A percentile compares a stretch with the other conserved stretches of the same genome.
These are phyloP conservation scores for Babesia gibsoni DNA, from an alignment of 169 alveolate species.

Conservation along the genomic window DNA sequence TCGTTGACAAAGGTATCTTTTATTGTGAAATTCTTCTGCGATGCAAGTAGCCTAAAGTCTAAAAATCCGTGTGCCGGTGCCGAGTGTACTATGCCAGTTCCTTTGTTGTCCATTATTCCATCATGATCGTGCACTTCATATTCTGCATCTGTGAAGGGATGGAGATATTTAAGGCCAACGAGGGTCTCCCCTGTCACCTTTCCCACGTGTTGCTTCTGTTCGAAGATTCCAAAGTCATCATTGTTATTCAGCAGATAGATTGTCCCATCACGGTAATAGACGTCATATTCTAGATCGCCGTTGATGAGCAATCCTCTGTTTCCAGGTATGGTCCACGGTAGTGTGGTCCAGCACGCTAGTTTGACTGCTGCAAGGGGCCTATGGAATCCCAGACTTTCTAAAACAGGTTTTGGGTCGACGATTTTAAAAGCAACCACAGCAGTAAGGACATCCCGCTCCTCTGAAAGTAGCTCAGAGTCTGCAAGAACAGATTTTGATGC, in stretches of 20 bases:
- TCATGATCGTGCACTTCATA: conserved; percentile 33
- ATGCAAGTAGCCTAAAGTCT: conserved; percentile 33
- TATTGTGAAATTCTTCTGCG: not conserved
- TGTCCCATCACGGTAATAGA: conserved; percentile 10
- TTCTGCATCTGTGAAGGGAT: conserved; percentile 34
- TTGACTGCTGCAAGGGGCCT: conserved; percentile 29
- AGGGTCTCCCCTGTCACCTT: conserved; percentile 11
- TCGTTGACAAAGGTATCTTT: not conserved
- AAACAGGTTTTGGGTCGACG: not conserved
- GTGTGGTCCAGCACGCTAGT: conserved; percentile 73
- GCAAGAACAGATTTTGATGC: conserved; percentile 46
- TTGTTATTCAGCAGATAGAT: conserved; percentile 21
- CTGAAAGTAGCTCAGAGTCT: conserved; percentile 39
- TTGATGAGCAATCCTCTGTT: conserved; percentile 69
- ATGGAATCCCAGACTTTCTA: conserved; percentile 27
- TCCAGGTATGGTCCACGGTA: conserved; percentile 77
- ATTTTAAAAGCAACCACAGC: conserved; percentile 27
- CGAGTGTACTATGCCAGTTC: conserved; percentile 62
- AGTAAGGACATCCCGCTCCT: conserved; percentile 21
- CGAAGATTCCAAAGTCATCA: conserved; percentile 8
- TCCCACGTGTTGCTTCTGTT: conserved; percentile 6
- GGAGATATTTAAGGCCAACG: not conserved
- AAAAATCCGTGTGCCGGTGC: conserved; percentile 59
- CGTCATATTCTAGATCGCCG: conserved; percentile 35
- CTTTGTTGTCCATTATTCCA: conserved; percentile 11